Conservation (phyloP, 805 yeast genomes). For the Kuraishia ogatae region DNA sequence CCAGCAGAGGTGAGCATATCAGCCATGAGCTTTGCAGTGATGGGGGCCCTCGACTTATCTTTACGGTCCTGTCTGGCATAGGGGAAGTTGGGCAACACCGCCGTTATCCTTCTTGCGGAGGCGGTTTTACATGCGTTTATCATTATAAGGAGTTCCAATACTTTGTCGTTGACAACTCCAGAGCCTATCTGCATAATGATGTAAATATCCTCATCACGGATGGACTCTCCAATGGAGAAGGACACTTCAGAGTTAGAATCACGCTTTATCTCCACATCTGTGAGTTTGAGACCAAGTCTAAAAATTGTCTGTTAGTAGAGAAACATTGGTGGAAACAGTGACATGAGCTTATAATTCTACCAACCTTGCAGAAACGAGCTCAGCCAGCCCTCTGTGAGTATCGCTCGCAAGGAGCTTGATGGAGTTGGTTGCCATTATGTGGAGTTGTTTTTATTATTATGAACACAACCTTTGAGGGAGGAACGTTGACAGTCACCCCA, state of each 20-base stretch:
- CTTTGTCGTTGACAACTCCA: conserved; percentile 68
- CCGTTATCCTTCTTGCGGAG: conserved; percentile 75
- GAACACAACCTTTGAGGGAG: too few species aligned
- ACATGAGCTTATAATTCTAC: not conserved
- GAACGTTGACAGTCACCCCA: too few species aligned
- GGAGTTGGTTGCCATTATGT: conserved; percentile 61
- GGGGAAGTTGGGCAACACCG: conserved; percentile 75
- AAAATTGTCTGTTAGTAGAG: not conserved
- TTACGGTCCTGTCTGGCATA: conserved; percentile 87
- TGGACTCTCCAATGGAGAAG: conserved; percentile 72
- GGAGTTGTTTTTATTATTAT: conserved; percentile 1
- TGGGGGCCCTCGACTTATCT: conserved; percentile 79
- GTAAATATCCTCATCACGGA: conserved; percentile 78
- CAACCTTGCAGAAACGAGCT: conserved; percentile 45
- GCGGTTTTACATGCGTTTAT: conserved; percentile 80
- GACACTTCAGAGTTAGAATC: conserved; percentile 70
- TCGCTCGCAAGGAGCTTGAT: conserved; percentile 63
- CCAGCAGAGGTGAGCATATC: conserved; percentile 79
- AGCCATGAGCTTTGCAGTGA: conserved; percentile 79
- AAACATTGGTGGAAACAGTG: not conserved
- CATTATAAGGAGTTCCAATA: conserved; percentile 68
- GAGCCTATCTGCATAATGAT: conserved; percentile 75
- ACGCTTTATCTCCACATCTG: conserved; percentile 56
- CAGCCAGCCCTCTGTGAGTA: conserved; percentile 60
- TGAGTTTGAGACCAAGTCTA: conserved; percentile 50